Evolutionary conservation across 129 eudicot genomes (phyloP).

Genomic region (Saposhnikovia divaricata): DNA sequence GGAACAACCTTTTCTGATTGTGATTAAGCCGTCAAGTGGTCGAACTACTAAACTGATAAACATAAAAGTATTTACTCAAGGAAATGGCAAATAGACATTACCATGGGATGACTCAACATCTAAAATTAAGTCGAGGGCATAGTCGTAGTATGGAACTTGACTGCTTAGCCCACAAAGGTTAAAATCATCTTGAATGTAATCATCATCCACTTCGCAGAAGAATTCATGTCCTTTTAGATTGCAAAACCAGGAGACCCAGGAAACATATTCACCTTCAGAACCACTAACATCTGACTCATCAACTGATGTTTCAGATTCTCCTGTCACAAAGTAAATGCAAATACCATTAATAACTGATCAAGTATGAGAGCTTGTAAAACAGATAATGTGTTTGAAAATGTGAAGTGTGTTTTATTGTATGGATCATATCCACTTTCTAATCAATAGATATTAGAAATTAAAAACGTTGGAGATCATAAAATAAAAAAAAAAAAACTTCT

Average conservation of each 20-base stretch:
- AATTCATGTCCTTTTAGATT: constrained; percentile 34
- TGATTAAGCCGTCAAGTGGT: not conserved
- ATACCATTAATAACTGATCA: not conserved
- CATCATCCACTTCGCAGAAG: constrained; percentile 31
- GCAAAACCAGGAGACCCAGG: constrained; percentile 42
- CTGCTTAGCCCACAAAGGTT: constrained; percentile 31
- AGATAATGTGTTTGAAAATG: not conserved
- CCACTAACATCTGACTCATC: constrained; percentile 40
- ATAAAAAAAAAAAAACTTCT: not conserved
- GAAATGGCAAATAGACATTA: constrained; percentile 4
- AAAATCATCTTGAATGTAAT: constrained; percentile 32
- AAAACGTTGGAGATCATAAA: not conserved
- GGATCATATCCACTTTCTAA: not conserved
- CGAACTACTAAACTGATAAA: not conserved
- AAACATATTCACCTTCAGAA: constrained; percentile 32
- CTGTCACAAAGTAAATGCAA: constrained; percentile 16
- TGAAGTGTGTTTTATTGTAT: not conserved
- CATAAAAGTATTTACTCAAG: not conserved
- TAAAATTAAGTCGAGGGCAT: constrained; percentile 34
- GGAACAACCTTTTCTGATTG: not conserved
- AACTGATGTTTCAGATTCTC: constrained; percentile 32
- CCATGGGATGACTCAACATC: constrained; percentile 39
- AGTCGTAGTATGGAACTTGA: constrained; percentile 32
- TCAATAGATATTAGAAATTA: not conserved
- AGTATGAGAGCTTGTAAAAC: not conserved